Evolutionary conservation across 805 yeast species (phyloP).

Genomic region (Wickerhamomyces sydowiorum): DNA sequence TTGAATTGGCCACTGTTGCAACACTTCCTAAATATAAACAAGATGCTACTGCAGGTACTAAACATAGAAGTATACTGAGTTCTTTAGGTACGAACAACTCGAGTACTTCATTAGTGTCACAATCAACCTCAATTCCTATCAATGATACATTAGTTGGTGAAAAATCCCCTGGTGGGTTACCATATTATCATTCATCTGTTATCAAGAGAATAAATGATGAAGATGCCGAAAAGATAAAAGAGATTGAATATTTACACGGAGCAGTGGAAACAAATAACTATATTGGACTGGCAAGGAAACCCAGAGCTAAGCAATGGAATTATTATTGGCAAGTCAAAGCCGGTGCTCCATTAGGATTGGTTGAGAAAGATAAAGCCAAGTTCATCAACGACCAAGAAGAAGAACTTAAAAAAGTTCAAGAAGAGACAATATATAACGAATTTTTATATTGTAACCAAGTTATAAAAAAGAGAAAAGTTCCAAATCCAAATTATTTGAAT

Average conservation of each 20-base stretch:
- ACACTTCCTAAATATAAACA: slow-evolving; percentile 19
- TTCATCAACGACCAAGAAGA: slow-evolving; percentile 26
- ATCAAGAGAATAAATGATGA: slow-evolving; percentile 24
- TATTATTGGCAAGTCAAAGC: slow-evolving; percentile 39
- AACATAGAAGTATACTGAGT: slow-evolving; percentile 11
- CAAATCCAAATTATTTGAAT: slow-evolving; percentile 44
- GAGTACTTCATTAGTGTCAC: slow-evolving; percentile 2
- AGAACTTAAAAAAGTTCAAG: slow-evolving; percentile 23
- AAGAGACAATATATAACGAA: slow-evolving; percentile 30
- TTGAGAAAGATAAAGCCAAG: slow-evolving; percentile 17
- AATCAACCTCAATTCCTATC: slow-evolving; percentile 17
- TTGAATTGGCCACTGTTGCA: slow-evolving; percentile 19
- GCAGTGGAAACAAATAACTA: slow-evolving; percentile 40
- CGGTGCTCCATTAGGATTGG: slow-evolving; percentile 32
- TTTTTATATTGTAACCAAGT: slow-evolving; percentile 36
- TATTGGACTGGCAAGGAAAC: slow-evolving; percentile 33
- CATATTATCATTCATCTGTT: slow-evolving; percentile 28
- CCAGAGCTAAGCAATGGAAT: slow-evolving; percentile 42
- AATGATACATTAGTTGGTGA: slow-evolving; percentile 11
- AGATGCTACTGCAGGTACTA: slow-evolving; percentile 5
- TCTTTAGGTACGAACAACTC: slow-evolving; percentile 7
- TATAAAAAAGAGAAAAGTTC: slow-evolving; percentile 36
- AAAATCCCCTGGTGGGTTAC: slow-evolving; percentile 36
- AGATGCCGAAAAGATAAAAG: slow-evolving; percentile 33
- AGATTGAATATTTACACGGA: slow-evolving; percentile 45